Percentiles rank a stretch among this genome's conserved stretches.
Evolutionary conservation across 176 grass and related monocot genomes (phyloP).

Genomic region (Alopecurus myosuroides): DNA sequence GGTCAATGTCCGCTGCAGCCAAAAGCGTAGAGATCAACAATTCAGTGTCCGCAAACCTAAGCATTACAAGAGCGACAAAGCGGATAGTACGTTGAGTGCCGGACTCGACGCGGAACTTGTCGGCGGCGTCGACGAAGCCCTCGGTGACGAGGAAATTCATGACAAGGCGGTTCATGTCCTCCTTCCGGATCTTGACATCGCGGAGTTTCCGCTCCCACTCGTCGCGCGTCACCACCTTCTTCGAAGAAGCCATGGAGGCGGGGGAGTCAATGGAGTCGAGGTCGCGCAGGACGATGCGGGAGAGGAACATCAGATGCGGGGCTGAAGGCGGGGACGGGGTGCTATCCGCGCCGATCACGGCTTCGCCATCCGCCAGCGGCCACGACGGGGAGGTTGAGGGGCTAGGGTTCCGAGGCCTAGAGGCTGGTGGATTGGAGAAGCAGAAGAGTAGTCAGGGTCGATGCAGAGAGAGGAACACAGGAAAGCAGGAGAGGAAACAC

Average conservation of each 20-base stretch:
- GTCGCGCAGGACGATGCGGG: slow-evolving; percentile 51
- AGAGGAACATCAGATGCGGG: slow-evolving; percentile 67
- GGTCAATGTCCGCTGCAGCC: slow-evolving; percentile 84
- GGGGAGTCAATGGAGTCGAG: slow-evolving; percentile 44
- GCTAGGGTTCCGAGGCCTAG: slow-evolving; percentile 40
- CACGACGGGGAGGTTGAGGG: not conserved
- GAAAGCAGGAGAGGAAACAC: not conserved
- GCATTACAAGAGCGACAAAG: not conserved
- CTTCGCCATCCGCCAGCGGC: slow-evolving; percentile 25
- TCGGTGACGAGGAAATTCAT: slow-evolving; percentile 98
- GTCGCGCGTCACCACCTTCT: slow-evolving; percentile 82
- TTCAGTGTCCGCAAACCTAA: not conserved
- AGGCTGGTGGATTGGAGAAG: slow-evolving; percentile 17
- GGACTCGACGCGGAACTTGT: slow-evolving; percentile 90
- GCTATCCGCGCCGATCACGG: slow-evolving; percentile 16
- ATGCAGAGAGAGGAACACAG: not conserved
- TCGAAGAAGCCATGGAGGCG: slow-evolving; percentile 56
- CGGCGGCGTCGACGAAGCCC: slow-evolving; percentile 86
- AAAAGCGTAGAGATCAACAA: not conserved
- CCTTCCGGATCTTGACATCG: slow-evolving; percentile 91
- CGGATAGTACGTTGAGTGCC: slow-evolving; percentile 71
- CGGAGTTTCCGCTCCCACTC: slow-evolving; percentile 96
- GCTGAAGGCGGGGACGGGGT: not conserved
- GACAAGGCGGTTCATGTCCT: slow-evolving; percentile 89
- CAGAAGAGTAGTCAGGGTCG: not conserved